These are phyloP conservation scores for Russula sp. DNA, from an alignment of 768 basidiomycete species.

Conservation along the genomic window DNA sequence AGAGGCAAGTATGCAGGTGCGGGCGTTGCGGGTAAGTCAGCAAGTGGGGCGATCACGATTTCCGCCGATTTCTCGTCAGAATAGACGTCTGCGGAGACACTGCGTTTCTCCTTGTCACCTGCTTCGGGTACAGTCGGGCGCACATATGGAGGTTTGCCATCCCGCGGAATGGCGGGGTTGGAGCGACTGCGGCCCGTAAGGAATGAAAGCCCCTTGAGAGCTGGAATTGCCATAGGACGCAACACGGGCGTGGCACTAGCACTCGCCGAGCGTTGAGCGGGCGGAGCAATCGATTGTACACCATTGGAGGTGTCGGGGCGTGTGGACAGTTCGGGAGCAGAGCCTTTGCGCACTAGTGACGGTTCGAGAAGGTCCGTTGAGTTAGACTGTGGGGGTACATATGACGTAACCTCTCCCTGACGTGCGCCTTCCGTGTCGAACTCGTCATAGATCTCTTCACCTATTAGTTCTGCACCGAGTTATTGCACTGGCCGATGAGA, in stretches of 20 bases:
- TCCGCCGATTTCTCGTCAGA: slow-evolving; percentile 7
- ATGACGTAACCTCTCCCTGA: slow-evolving; percentile 33
- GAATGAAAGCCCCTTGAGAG: slow-evolving; percentile 29
- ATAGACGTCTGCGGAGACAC: background rate
- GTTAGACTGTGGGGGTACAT: slow-evolving; percentile 32
- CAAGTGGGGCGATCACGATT: background rate
- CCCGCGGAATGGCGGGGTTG: slow-evolving; percentile 24
- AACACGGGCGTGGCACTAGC: slow-evolving; percentile 16
- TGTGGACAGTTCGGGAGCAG: slow-evolving; percentile 26
- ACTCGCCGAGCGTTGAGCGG: slow-evolving; percentile 21
- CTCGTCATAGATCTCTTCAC: slow-evolving; percentile 91
- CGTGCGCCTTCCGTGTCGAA: slow-evolving; percentile 68
- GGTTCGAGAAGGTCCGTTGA: slow-evolving; percentile 20
- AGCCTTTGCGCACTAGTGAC: slow-evolving; percentile 24
- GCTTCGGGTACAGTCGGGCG: background rate
- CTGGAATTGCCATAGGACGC: slow-evolving; percentile 22
- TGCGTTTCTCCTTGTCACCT: slow-evolving; percentile 16
- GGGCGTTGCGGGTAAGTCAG: slow-evolving; percentile 15
- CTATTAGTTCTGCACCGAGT: slow-evolving; percentile 68
- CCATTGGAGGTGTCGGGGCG: background rate
- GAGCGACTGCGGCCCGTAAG: slow-evolving; percentile 29
- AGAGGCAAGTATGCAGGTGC: slow-evolving; percentile 8
- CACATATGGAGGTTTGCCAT: slow-evolving; percentile 21
- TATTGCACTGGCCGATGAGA: background rate
- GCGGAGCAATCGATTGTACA: background rate